These are phyloP conservation scores for Apiospora koreana DNA, from an alignment of 2,329 filamentous ascomycete genomes.

Conservation along the genomic window DNA sequence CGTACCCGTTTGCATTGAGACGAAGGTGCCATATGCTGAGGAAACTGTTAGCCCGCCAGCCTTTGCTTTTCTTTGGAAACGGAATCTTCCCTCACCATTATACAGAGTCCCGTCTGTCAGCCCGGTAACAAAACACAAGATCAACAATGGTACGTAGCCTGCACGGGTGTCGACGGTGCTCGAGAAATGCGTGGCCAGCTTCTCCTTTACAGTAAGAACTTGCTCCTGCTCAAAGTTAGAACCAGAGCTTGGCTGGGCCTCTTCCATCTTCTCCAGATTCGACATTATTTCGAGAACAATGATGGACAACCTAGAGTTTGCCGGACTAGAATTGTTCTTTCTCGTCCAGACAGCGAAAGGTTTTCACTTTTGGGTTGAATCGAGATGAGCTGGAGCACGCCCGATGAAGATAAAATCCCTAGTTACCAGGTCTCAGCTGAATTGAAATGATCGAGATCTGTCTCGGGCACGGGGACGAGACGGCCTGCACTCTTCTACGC, in stretches of 20 bases:
- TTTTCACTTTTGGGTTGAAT: background rate
- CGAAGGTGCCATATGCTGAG: conserved; percentile 43
- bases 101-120: conserved; percentile 23
- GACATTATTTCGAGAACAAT: background rate
- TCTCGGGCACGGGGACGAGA: background rate
- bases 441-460: background rate
- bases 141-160: conserved; percentile 19
- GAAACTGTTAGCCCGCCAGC: background rate
- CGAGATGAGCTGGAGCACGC: background rate
- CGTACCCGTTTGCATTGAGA: conserved; percentile 40
- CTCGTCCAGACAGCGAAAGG: background rate
- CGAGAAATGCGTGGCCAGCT: conserved; percentile 10
- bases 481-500: background rate
- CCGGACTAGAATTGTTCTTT: background rate
- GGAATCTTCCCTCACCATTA: conserved; percentile 16
- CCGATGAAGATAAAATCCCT: background rate
- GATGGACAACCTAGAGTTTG: background rate
- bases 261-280: background rate
- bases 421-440: too few species aligned
- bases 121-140: conserved; percentile 21
- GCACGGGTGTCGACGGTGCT: conserved; percentile 13
- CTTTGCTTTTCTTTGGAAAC: background rate
- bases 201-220: background rate
- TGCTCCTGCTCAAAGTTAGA: background rate
- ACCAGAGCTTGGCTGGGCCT: background rate